phyloP scores from a whole-genome alignment of 2,329 filamentous ascomycete species.

The Ophiostoma himal-ulmi region DNA sequence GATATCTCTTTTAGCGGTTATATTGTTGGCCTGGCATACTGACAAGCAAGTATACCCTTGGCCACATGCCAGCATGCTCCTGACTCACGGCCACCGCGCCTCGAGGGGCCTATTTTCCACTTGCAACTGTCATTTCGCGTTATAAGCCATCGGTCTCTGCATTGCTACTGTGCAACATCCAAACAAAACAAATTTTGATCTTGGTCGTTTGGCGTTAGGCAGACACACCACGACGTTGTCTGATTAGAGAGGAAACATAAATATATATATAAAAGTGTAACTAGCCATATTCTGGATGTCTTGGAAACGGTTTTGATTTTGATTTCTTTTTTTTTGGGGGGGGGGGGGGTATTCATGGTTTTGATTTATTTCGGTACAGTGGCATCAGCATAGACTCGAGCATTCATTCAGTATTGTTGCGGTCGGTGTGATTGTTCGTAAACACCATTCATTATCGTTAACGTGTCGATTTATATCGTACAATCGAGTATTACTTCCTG shows the following conservation, averaged over 20 bases:
- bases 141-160: neutral
- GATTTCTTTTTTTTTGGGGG: neutral
- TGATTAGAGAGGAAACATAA: neutral
- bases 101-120: neutral
- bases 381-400: slow-evolving; percentile 1
- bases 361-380: neutral
- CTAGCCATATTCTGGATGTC: neutral
- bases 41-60: neutral
- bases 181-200: neutral
- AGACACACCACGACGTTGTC: neutral
- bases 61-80: neutral
- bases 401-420: neutral
- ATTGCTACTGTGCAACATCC: neutral
- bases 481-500: neutral
- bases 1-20: neutral
- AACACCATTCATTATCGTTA: neutral
- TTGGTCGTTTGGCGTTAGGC: neutral
- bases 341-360: neutral
- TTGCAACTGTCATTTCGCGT: neutral
- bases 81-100: neutral
- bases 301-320: neutral
- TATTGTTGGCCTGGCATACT: neutral
- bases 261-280: slow-evolving; percentile 29
- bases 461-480: neutral
- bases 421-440: neutral